Percentiles rank a stretch among this genome's conserved stretches.
phyloP scores from a whole-genome alignment of 148 eudicot species.

The Chenopodium formosanum region DNA sequence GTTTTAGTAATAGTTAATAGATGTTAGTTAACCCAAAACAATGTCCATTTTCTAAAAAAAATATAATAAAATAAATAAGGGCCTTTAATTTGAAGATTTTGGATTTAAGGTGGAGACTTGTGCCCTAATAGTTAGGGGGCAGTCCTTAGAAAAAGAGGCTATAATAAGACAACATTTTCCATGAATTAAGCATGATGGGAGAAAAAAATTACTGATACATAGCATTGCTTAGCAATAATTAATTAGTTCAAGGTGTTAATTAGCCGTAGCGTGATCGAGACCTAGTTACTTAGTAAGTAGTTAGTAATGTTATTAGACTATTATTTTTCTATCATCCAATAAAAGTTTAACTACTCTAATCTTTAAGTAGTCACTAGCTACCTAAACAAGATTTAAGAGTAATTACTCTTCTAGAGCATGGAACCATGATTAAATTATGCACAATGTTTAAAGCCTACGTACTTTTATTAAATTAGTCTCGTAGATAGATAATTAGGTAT shows the following conservation, averaged over 20 bases:
- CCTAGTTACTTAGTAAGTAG: not conserved
- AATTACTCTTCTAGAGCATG: not conserved
- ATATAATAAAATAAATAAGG: not conserved
- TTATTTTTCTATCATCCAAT: not conserved
- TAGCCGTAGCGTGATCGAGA: slow-evolving; percentile 27
- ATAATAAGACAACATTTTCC: slow-evolving; percentile 30
- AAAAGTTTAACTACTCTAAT: not conserved
- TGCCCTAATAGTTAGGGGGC: slow-evolving; percentile 32
- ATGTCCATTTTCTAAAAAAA: too few relatives aligned
- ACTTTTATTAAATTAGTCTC: too few relatives aligned
- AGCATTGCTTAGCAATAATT: slow-evolving; percentile 3
- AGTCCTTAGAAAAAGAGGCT: slow-evolving; percentile 16
- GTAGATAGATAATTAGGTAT: too few relatives aligned
- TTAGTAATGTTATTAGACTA: not conserved
- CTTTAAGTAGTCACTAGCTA: not conserved
- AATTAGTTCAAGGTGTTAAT: slow-evolving; percentile 8
- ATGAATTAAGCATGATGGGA: slow-evolving; percentile 24
- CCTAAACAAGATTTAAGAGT: not conserved
- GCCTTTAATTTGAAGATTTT: not conserved
- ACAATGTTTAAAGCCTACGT: too few relatives aligned
- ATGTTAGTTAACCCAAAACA: not conserved
- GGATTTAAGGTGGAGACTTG: slow-evolving; percentile 31
- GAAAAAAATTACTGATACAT: not conserved
- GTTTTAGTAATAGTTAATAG: too few relatives aligned
- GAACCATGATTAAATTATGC: not conserved